A percentile compares a stretch with the other conserved stretches of the same genome.
Conservation (phyloP, 306 rosid genomes). For the Betula pendula region DNA sequence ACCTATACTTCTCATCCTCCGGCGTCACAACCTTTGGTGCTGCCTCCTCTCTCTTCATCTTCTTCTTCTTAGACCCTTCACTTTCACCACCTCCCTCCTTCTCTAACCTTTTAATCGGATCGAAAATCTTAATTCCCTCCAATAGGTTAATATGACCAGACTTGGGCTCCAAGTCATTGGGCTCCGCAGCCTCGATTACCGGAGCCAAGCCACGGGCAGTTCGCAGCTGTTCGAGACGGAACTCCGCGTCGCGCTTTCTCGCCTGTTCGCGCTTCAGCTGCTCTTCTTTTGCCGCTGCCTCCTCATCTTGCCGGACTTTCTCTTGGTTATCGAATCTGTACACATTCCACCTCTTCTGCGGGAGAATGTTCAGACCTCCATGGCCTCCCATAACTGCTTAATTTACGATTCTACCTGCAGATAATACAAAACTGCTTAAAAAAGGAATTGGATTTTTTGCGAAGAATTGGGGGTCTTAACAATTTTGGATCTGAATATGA, state of each 20-base stretch:
- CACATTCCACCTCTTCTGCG: constrained; percentile 97
- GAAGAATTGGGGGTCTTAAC: too few relatives aligned
- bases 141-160: constrained; percentile 65
- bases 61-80: constrained; percentile 55
- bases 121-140: constrained; percentile 81
- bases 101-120: constrained; percentile 48
- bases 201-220: constrained; percentile 66
- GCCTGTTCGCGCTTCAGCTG: constrained; percentile 81
- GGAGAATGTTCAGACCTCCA: constrained; percentile 90
- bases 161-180: constrained; percentile 7
- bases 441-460: background rate
- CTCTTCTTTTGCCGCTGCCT: constrained; percentile 87
- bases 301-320: constrained; percentile 84
- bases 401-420: constrained; percentile 27
- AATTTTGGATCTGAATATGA: too few relatives aligned
- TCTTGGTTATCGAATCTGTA: constrained; percentile 86
- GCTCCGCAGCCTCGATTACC: constrained; percentile 18
- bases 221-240: constrained; percentile 75
- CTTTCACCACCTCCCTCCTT: constrained; percentile 33
- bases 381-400: constrained; percentile 75
- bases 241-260: constrained; percentile 69
- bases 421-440: background rate
- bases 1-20: constrained; percentile 84
- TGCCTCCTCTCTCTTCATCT: constrained; percentile 62
- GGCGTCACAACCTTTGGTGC: constrained; percentile 47